Evolutionary conservation across 352 stramenopile species (phyloP), one percentile per base, ranked within the genome.

Genomic region (Phytophthora capsici): DNA sequence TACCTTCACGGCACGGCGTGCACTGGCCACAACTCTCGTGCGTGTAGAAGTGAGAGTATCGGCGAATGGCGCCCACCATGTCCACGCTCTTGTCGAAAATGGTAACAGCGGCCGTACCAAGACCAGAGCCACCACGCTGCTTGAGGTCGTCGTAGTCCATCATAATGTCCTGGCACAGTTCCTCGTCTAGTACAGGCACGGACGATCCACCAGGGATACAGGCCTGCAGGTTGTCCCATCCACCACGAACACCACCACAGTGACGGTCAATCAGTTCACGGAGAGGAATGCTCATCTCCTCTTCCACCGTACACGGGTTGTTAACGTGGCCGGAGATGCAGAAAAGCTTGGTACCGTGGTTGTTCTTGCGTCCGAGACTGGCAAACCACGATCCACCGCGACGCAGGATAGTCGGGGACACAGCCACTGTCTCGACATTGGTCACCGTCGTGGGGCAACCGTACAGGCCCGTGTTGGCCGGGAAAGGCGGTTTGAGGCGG

Each of bases 81-180:
- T 99, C 98, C 5, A 99, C 97, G 57, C 92, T 98, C 82, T 99
- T 98, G 84, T 99, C 98, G 77, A 99, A 99, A 75, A 99, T 99
- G 26, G 97, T 99, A 4, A 99, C 97, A 12, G 97, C 98, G 17
- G 98, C 98, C 40, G 98, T 99, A 53, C 98, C 98, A 20, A 99
- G 83, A 74, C 96, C 97, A 36, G 94, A 99, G 57, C 97, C 96
- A 73, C 86, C 84, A 30, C 90, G 91, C 72, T 93, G 84, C 71
- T 98, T 97, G 47, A 99, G 86, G 73, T 99, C 97, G 84, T 99
- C 98, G 78, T 99, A 99, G 78, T 99, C 98, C 98, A 99, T 99
- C 66, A 99, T 90, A 47, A 98, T 98, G 70, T 99, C 96, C 69
- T 99, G 85, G 72, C 86, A 95, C 52, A 92, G 65, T 61, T 91